Percentiles rank a stretch among this genome's conserved stretches.
phyloP scores from a whole-genome alignment of 176 grass and related monocot species.

The Sorghum bicolor region DNA sequence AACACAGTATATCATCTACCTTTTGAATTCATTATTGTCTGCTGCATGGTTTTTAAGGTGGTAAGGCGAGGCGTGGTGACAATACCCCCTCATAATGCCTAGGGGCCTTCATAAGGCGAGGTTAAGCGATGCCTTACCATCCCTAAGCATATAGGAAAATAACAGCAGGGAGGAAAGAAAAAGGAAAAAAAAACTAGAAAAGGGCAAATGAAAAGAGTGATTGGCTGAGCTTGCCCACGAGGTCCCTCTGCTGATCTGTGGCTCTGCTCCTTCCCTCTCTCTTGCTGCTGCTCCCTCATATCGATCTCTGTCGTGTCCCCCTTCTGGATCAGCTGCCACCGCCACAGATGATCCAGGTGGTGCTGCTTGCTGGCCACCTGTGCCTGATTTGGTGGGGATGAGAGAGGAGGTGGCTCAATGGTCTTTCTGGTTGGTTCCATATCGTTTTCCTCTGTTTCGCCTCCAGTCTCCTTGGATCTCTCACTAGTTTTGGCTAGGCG shows the following conservation, averaged over 20 bases:
- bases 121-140: neutral
- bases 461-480: neutral
- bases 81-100: neutral
- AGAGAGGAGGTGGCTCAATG: neutral
- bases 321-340: neutral
- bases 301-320: neutral
- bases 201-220: neutral
- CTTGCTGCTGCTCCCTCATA: neutral
- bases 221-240: neutral
- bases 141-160: neutral
- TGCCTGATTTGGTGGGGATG: neutral
- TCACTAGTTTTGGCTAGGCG: neutral
- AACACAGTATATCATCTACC: neutral
- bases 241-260: neutral
- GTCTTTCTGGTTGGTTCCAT: neutral
- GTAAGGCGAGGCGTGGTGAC: neutral
- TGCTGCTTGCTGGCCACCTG: neutral
- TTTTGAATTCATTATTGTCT: neutral
- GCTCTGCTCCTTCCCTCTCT: neutral
- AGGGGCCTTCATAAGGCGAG: neutral
- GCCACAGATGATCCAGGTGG: neutral
- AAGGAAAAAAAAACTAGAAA: neutral
- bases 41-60: neutral
- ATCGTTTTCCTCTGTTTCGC: neutral
- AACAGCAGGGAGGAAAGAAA: neutral